phyloP scores from a whole-genome alignment of 768 basidiomycete species.

The Pleurotus ostreatus region DNA sequence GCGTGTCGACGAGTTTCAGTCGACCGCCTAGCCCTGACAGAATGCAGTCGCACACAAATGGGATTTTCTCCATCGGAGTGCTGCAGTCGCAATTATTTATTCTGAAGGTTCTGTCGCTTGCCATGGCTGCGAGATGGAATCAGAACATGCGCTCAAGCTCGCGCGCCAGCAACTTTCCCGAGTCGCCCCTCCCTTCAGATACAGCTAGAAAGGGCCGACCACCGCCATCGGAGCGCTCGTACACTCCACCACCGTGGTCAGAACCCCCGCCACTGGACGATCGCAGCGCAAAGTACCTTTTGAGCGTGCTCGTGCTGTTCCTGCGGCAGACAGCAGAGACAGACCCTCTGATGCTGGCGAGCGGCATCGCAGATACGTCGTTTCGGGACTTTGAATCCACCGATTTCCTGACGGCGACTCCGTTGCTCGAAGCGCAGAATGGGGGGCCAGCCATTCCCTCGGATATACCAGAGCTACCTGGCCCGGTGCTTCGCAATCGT shows the following conservation, averaged over 20 bases:
- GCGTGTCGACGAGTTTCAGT: slow-evolving; percentile 14
- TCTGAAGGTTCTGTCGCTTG: slow-evolving; percentile 73
- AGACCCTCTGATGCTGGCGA: slow-evolving; percentile 55
- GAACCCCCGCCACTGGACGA: slow-evolving; percentile 80
- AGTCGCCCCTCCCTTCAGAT: slow-evolving; percentile 32
- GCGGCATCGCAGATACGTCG: slow-evolving; percentile 54
- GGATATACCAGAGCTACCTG: slow-evolving; percentile 11
- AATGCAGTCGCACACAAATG: slow-evolving; percentile 52
- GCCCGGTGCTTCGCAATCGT: slow-evolving; percentile 30
- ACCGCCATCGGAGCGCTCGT: slow-evolving; percentile 40
- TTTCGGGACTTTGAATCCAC: slow-evolving; percentile 71
- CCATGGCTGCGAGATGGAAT: slow-evolving; percentile 76
- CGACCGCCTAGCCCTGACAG: too few relatives aligned
- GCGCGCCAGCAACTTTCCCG: slow-evolving; percentile 35
- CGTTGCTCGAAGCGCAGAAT: slow-evolving; percentile 10
- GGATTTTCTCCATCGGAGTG: slow-evolving; percentile 58
- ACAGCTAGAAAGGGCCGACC: slow-evolving; percentile 27
- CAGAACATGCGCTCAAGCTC: slow-evolving; percentile 40
- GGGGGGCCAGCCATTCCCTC: slow-evolving; percentile 12
- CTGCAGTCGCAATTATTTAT: slow-evolving; percentile 86
- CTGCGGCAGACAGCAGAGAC: slow-evolving; percentile 64
- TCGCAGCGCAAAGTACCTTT: slow-evolving; percentile 71
- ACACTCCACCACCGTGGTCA: slow-evolving; percentile 39
- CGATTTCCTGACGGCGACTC: slow-evolving; percentile 16
- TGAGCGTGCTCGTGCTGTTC: slow-evolving; percentile 81